A percentile compares a stretch with the other conserved stretches of the same genome.
Evolutionary conservation across 164 flowering plant species (phyloP).

Genomic region (Chimonanthus salicifolius): DNA sequence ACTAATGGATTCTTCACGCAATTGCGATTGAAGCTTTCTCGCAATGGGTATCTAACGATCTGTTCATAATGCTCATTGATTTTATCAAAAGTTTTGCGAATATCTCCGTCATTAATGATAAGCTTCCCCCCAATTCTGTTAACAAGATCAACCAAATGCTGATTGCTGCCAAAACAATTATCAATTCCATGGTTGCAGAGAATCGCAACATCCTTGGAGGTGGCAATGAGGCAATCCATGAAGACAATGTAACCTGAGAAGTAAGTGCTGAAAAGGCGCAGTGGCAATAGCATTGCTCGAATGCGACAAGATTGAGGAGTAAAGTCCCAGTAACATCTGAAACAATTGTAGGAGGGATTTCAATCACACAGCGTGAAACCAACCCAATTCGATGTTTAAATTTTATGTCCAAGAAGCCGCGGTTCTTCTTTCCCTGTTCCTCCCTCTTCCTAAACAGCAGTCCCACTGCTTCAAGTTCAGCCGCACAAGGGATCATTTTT

Average conservation of each 20-base stretch:
- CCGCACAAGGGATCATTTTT: conserved; percentile 49
- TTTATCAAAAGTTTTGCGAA: conserved; percentile 49
- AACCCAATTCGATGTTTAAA: conserved; percentile 30
- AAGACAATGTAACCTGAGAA: conserved; percentile 72
- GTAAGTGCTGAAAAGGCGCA: conserved; percentile 43
- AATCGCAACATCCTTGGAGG: conserved; percentile 61
- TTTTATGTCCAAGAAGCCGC: conserved; percentile 65
- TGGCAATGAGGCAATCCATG: conserved; percentile 74
- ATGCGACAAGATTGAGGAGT: conserved; percentile 72
- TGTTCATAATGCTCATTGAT: conserved; percentile 42
- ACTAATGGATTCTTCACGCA: not conserved
- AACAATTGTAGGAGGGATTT: conserved; percentile 46
- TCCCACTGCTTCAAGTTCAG: conserved; percentile 23
- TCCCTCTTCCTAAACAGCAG: conserved; percentile 56
- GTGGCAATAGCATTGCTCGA: conserved; percentile 12
- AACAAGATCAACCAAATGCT: conserved; percentile 71
- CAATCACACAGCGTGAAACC: conserved; percentile 49
- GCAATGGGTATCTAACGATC: not conserved
- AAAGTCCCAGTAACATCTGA: conserved; percentile 39
- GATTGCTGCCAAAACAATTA: conserved; percentile 77
- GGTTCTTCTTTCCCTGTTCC: conserved; percentile 27
- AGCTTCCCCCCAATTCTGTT: conserved; percentile 60
- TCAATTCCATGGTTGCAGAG: conserved; percentile 69
- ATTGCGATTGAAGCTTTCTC: not conserved
- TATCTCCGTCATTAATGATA: conserved; percentile 31